Evolutionary conservation across 257 asterid species (phyloP).

Genomic region (Prunella vulgaris): DNA sequence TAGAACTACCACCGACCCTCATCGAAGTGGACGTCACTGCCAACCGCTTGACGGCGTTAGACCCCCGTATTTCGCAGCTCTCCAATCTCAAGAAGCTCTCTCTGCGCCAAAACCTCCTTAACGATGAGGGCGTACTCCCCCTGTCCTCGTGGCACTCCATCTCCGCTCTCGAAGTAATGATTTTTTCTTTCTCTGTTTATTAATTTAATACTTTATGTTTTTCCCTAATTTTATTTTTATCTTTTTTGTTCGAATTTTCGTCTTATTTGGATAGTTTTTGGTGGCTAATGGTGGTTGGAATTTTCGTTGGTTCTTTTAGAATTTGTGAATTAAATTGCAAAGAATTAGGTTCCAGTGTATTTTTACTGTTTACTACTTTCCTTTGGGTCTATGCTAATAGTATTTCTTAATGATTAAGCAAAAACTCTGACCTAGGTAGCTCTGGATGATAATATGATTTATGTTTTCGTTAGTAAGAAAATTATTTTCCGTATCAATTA

Average conservation of each 20-base stretch:
- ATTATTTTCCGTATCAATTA: not conserved
- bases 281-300: not conserved
- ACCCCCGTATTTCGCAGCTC: constrained; percentile 75
- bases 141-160: constrained; percentile 61
- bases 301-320: not conserved
- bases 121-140: constrained; percentile 58
- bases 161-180: constrained; percentile 61
- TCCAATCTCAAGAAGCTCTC: constrained; percentile 79
- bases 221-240: not conserved
- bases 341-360: not conserved
- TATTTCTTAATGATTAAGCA: not conserved
- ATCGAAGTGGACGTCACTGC: constrained; percentile 88
- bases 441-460: not conserved
- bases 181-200: not conserved
- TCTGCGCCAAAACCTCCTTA: constrained; percentile 79
- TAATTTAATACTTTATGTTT: not conserved
- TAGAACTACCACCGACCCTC: constrained; percentile 62
- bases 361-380: not conserved
- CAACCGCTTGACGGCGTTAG: constrained; percentile 73
- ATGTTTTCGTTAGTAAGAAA: not conserved
- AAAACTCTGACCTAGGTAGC: not conserved
- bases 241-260: not conserved
- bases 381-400: not conserved
- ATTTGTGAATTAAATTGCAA: not conserved
- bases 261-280: not conserved